Base-by-base conservation (phyloP, 352 stramenopile species). In the Globisporangium heterothallicum region DNA sequence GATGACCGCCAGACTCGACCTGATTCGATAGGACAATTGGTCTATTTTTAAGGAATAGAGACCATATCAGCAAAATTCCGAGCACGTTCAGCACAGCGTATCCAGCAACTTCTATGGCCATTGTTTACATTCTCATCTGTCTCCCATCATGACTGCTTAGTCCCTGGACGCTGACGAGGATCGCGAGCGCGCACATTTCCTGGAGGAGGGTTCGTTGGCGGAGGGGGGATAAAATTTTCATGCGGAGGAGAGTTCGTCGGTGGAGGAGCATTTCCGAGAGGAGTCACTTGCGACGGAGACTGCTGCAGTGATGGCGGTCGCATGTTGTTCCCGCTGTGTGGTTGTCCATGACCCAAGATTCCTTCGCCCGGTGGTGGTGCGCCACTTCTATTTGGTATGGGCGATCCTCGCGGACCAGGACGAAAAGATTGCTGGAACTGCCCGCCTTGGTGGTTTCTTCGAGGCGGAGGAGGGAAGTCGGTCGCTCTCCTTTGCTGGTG, bases 121-220 rank as follows among this genome's bases (percentile, higher is more conserved):
- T n/a, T n/a, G n/a, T n/a, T n/a, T n/a, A n/a, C n/a, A 36, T 3
- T 36, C 30, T 36, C 30, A 13, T 36, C 30, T 13, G 12, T 36
- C 30, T 13, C 49, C 21, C 22, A 9, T 57, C 50, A 57, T 10
- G 42, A 51, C 6, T 51, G 51, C 30, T 43, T 58, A 0, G 49
- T 56, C 21, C 43, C 24, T 18, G 21, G 54, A 24, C 54, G 49
- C 42, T 63, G 56, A 2, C 56, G 49, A 34, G 56, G 56, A 49
- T 63, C 56, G 10, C 56, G 56, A 43, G 44, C 38, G 46, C 50
- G 34, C 22, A 27, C 45, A 32, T 42, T 22, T 19, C n/a, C 24
- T n/a, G 38, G 21, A 42, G 50, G 40, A 25, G 29, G 40, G 10
- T 42, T 38, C 13, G 38, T 21, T n/a, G 22, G 40, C n/a, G 53